Evolutionary conservation across 768 basidiomycete species (phyloP), one percentile per base, ranked within the genome.

Genomic region (Xerocomellus chrysenteron): DNA sequence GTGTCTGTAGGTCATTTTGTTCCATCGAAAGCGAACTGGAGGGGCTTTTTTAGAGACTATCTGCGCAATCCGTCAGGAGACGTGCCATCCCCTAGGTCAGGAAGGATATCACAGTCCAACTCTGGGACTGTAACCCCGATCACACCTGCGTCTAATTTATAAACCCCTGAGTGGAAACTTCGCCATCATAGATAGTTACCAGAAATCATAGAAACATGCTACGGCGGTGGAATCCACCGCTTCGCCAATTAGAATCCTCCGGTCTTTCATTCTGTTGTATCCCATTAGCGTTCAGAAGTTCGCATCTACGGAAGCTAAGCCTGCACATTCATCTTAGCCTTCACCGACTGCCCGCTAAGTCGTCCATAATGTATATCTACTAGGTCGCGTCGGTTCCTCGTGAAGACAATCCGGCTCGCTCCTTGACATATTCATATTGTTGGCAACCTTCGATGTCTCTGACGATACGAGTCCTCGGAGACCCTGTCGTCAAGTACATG

Each of bases 11-110:
- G 90, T 9, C 92, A 94, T 69, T 91, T 92, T 61, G 84, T 94
- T 4, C 92, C 92, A 2, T 86, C 85, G 11, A 90, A 87, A 62
- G 83, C 80, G 2, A 79, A 74, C 42, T 94, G 90, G 92, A 79
- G 88, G 32, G 80, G 79, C 62, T 93, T 94, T 71, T 74, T 94
- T 50, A 78, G 78, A 47, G 81, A 81, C 9, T 94, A 87, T 67
- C 74, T 91, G 61, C 72, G 72, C 53, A 74, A 84, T 65, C 85
- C 85, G 12, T 67, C 63, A 13, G 76, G 73, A 9, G 62, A 78
- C 17, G 67, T 83, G 3, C 76, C 78, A 13, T 80, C 82, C 14
- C 85, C 83, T 4, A 58, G 58, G 5, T 62, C 64, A 21, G 59
- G 58, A n/a, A 53, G 61, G 4, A 43, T 64, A 7, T 78, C 78